Percentiles rank a stretch among this genome's conserved stretches.
phyloP scores from a whole-genome alignment of 208 protist genomes.

The Lotmaria passim region DNA sequence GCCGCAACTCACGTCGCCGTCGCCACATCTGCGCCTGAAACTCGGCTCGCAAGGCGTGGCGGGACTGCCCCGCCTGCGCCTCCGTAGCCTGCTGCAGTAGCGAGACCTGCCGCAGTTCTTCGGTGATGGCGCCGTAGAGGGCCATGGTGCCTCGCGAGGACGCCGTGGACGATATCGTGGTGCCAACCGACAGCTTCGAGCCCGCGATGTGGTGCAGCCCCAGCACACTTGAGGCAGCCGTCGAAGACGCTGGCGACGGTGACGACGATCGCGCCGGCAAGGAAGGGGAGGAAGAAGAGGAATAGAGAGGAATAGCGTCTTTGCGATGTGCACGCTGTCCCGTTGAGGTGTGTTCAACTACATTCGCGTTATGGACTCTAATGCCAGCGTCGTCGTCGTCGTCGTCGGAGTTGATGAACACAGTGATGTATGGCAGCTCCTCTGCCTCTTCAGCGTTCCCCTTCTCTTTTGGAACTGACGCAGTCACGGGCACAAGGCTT shows the following conservation, averaged over 20 bases:
- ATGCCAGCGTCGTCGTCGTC: background rate
- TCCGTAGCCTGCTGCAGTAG: constrained; percentile 32
- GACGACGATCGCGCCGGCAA: no score
- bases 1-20: constrained; percentile 33
- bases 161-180: constrained; percentile 38
- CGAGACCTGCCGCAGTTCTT: constrained; percentile 56
- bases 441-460: background rate
- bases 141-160: constrained; percentile 57
- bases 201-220: constrained; percentile 28
- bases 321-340: background rate
- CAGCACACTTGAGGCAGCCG: constrained; percentile 29
- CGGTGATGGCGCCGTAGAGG: constrained; percentile 71
- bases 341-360: no score
- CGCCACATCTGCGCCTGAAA: constrained; percentile 43
- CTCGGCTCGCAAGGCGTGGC: constrained; percentile 36
- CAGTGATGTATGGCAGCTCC: constrained; percentile 43
- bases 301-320: background rate
- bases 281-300: background rate
- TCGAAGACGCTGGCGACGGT: background rate
- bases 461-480: background rate
- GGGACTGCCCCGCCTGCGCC: constrained; percentile 27
- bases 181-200: constrained; percentile 27
- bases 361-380: no score
- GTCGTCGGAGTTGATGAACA: constrained; percentile 44
- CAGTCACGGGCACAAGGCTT: background rate